Conservation (phyloP, 2,329 filamentous ascomycete genomes). For the Colletotrichum sp. region DNA sequence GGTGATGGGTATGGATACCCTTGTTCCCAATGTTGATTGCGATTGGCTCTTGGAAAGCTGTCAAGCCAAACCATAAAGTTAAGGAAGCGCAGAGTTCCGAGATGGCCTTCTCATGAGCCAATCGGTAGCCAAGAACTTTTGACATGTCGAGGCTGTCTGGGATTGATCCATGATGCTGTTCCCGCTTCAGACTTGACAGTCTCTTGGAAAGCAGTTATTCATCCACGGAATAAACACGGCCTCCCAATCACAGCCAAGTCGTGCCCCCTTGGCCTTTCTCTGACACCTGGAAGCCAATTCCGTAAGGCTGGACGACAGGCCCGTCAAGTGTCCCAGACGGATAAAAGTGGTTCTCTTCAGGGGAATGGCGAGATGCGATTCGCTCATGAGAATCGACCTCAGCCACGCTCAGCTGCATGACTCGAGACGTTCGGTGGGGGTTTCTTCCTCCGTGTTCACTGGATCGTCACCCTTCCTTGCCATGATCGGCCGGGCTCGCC, state of each 20-base stretch:
- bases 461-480: neutral
- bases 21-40: neutral
- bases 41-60: neutral
- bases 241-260: neutral
- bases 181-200: neutral
- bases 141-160: neutral
- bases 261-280: neutral
- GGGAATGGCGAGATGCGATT: neutral
- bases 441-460: neutral
- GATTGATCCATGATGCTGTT: neutral
- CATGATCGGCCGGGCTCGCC: neutral
- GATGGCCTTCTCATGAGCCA: neutral
- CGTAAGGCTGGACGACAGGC: constrained; percentile 1
- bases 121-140: constrained; percentile 1
- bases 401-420: constrained; percentile 6
- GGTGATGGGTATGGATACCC: neutral
- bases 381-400: constrained; percentile 4
- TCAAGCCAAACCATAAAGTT: neutral
- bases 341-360: neutral
- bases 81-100: neutral
- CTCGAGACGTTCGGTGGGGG: neutral
- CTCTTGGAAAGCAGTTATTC: neutral
- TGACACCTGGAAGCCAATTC: neutral
- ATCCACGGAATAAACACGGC: neutral
- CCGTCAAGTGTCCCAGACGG: neutral